Evolutionary conservation across 1,284 basidiomycete genomes (phyloP), one percentile per base, ranked within the genome.

Genomic region (Hemileia vastatrix): DNA sequence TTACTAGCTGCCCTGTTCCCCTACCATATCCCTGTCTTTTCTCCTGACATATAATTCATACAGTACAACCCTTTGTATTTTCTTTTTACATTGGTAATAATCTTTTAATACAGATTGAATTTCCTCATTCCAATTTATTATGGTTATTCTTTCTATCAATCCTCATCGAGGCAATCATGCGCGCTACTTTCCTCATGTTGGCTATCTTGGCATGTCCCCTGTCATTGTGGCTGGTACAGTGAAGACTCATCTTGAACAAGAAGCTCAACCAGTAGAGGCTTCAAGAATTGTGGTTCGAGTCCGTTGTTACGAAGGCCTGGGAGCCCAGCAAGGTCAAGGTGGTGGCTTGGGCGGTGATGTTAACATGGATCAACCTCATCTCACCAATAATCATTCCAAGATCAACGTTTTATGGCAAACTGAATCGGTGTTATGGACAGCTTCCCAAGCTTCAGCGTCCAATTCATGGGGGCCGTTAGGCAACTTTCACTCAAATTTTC

Each of bases 121-220:
- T 31, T 24, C 11, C 6, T 31, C 18, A 5, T 11, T 11, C 19
- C 13, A 11, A 11, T 4, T 27, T 6, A 50, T 21, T 36, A 72
- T 72, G 71, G 70, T 74, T 54, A 59, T 53, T 24, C 62, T 75
- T 64, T 56, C 64, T 48, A 36, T 77, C 62, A 62, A 57, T 36
- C 70, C 71, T 13, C 66, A 70, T 58, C 73, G 76, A 79, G 86
- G 85, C 70, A 70, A 71, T 57, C 86, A 86, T 76, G 79, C 82
- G 64, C 81, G 84, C 64, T 84, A 80, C 77, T 90, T 88, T 76
- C 87, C 88, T 63, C 79, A 83, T 79, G 77, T 79, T 62, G 88
- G 88, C 72, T 85, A 83, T 76, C 83, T 90, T 66, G 88, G 86
- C 67, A 81, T 90, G 72, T 86, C 86, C 43, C 84, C 86, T 67